These are phyloP conservation scores for Dentipellis sp. DNA, from an alignment of 768 basidiomycete genomes.

Conservation along the genomic window DNA sequence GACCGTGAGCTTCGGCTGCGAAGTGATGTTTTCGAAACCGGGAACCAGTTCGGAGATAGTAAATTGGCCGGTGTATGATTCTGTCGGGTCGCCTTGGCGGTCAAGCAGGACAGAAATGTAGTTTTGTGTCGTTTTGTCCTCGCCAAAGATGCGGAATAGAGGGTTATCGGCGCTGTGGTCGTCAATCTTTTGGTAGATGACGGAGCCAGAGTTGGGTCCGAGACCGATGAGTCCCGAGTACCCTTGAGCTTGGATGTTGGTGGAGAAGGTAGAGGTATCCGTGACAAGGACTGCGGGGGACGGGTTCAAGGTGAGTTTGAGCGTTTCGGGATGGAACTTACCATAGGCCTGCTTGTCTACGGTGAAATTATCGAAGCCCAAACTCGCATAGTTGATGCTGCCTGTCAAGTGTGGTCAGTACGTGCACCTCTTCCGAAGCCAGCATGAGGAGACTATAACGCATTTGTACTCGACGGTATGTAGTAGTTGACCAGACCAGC, in stretches of 20 bases:
- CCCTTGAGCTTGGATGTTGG: constrained; percentile 48
- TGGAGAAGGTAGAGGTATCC: constrained; percentile 54
- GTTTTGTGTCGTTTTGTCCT: constrained; percentile 44
- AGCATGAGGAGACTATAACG: too few relatives aligned
- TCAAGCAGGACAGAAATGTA: constrained; percentile 64
- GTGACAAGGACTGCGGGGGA: constrained; percentile 45
- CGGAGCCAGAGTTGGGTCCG: constrained; percentile 67
- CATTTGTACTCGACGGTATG: too few relatives aligned
- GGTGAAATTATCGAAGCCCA: constrained; percentile 47
- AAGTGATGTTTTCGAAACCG: constrained; percentile 51
- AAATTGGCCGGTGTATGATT: constrained; percentile 50
- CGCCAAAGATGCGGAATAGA: constrained; percentile 57
- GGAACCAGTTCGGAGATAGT: constrained; percentile 59
- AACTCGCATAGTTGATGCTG: constrained; percentile 40
- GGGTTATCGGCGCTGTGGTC: constrained; percentile 43
- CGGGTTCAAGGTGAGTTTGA: not conserved
- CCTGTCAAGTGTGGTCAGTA: constrained; percentile 26
- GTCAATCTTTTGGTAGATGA: constrained; percentile 48
- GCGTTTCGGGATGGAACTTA: constrained; percentile 23
- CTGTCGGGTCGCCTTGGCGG: constrained; percentile 45
- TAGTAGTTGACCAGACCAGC: too few relatives aligned
- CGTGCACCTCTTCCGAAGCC: too few relatives aligned
- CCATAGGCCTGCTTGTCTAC: constrained; percentile 60
- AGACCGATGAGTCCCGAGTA: constrained; percentile 69
- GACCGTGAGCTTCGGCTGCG: constrained; percentile 56